Percentiles rank a stretch among this genome's conserved stretches.
Conservation (phyloP, 2,329 filamentous ascomycete species). For the Colletotrichum viniferum region DNA sequence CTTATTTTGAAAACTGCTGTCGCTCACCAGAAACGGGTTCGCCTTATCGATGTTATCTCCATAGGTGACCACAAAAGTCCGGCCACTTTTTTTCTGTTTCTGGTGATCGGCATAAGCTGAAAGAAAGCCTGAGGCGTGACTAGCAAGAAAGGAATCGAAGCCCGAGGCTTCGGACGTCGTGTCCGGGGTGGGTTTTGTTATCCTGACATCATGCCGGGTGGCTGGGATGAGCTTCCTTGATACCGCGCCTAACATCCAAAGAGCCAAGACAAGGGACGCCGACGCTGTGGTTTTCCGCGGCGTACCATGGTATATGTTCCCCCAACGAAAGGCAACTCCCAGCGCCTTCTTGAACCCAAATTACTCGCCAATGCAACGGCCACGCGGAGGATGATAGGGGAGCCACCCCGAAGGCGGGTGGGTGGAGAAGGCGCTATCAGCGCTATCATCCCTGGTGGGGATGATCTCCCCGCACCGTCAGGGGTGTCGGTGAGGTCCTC, state of each 20-base stretch:
- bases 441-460: neutral
- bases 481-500: conserved; percentile 22
- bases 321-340: neutral
- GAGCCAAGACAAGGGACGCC: neutral
- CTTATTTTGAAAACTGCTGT: neutral
- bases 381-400: conserved; percentile 1
- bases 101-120: neutral
- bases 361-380: neutral
- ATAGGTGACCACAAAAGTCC: neutral
- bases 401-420: conserved; percentile 10
- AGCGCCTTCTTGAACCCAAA: neutral
- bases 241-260: neutral
- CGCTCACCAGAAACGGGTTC: neutral
- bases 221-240: neutral
- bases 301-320: neutral
- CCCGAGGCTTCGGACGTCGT: neutral
- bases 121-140: neutral
- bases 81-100: neutral
- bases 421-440: conserved; percentile 11
- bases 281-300: neutral
- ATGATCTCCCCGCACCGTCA: conserved; percentile 12
- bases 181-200: neutral
- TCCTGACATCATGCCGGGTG: neutral
- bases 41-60: neutral
- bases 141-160: neutral